Evolutionary conservation across 2,329 filamentous ascomycete species (phyloP).

Genomic region (Hypoxylon sp.): DNA sequence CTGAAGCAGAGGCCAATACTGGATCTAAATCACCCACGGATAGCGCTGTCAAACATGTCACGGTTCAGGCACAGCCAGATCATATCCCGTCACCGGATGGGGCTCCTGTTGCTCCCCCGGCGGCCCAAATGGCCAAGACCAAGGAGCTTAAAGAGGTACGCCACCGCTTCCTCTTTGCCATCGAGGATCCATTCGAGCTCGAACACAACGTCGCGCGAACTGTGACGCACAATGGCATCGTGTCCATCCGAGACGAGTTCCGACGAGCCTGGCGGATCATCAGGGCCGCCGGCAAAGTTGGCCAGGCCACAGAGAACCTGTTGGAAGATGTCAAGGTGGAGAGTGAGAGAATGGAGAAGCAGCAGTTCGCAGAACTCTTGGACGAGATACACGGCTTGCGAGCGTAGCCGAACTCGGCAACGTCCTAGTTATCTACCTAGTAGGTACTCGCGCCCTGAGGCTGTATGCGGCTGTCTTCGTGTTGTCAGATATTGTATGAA

Average conservation of each 20-base stretch:
- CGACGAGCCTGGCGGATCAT: conserved; percentile 83
- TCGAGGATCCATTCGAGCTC: conserved; percentile 91
- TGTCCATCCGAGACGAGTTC: conserved; percentile 87
- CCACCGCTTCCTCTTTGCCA: conserved; percentile 86
- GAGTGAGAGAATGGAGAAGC: conserved; percentile 54
- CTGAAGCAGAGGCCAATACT: conserved; percentile 33
- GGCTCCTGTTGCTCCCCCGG: conserved; percentile 4
- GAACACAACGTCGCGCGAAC: conserved; percentile 91
- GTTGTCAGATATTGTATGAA: conserved; percentile 21
- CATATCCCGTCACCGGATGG: conserved; percentile 34
- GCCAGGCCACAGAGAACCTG: conserved; percentile 62
- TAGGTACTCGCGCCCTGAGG: neutral
- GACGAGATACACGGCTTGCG: conserved; percentile 58
- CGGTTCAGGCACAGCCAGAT: conserved; percentile 22
- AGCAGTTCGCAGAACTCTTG: conserved; percentile 57
- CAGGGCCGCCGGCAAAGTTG: conserved; percentile 62
- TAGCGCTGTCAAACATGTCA: conserved; percentile 18
- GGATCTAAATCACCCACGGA: conserved; percentile 44
- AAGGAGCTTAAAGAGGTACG: conserved; percentile 76
- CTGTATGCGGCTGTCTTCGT: neutral
- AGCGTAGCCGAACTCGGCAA: conserved; percentile 26
- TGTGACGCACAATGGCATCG: conserved; percentile 85
- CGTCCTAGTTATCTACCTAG: conserved; percentile 1
- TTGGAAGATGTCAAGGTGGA: conserved; percentile 64
- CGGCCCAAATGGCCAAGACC: conserved; percentile 49